Base-by-base conservation (phyloP, 2,329 filamentous ascomycete species). In the Diaporthe sp. region DNA sequence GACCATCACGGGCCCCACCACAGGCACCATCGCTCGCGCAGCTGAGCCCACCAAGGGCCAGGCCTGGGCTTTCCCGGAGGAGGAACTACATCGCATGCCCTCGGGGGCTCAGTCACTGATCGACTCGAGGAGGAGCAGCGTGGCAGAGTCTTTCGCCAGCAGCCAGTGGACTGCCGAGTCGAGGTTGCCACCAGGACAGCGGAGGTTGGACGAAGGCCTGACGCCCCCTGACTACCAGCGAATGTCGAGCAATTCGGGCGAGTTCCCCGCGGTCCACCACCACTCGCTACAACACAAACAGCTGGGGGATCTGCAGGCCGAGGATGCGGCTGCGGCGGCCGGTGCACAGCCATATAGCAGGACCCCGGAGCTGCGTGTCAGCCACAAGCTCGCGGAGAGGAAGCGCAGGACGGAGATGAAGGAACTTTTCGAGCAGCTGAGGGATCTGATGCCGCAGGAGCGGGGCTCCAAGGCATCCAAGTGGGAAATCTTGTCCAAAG, bases 361-460 rank as follows among this genome's bases (percentile, higher is more conserved):
- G 55, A 97, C 94, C 0, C 94, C 94, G 0, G 94, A 97, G 83
- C 87, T 97, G 53, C 91, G 94, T 31, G 91, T 96, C 67, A 96
- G 94, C 81, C 94, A 97, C 84, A 97, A 97, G 83, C 89, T 97
- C 74, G 94, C 94, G 0, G 94, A 97, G 84, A 89, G 94, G 51
- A 97, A 97, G 85, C 90, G 94, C 53, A 88, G 94, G 76, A 96
- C 94, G 12, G 94, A 97, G 82, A 97, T 97, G 94, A 97, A 97
- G 85, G 93, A 94, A 80, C 85, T 97, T 0, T 97, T 97, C 81
- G 94, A 97, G 78, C 93, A 95, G 79, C 86, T 97, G 12, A 91
- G 95, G 78, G 92, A 94, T 78, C 87, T 95, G 51, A 92, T 96
- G 85, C 94, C 94, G 1, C 93, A 95, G 79, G 94, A 95, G 79